These are phyloP conservation scores for Cornus suecica DNA, from an alignment of 148 eudicot genomes.

Conservation along the genomic window DNA sequence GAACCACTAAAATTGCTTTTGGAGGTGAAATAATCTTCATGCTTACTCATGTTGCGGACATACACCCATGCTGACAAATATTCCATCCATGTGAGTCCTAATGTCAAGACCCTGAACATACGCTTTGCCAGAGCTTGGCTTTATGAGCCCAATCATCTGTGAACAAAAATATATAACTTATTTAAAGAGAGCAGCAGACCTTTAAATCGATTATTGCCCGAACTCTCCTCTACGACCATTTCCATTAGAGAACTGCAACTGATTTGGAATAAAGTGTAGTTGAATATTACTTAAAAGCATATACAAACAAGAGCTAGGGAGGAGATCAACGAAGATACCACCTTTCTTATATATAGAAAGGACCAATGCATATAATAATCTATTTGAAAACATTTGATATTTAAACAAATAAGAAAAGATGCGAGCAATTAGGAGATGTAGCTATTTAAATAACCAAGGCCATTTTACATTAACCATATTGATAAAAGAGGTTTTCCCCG, in stretches of 20 bases:
- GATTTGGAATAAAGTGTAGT: neutral
- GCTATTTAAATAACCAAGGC: neutral
- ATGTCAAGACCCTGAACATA: slow-evolving; percentile 77
- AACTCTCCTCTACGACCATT: neutral
- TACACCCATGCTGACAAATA: slow-evolving; percentile 93
- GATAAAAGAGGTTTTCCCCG: slow-evolving; percentile 91
- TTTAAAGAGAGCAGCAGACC: neutral
- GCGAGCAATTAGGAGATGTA: neutral
- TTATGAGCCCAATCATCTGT: slow-evolving; percentile 91
- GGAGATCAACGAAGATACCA: neutral
- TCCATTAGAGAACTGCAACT: neutral
- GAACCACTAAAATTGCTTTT: neutral
- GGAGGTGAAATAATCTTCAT: neutral
- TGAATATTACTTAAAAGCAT: neutral
- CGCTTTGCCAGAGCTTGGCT: slow-evolving; percentile 85
- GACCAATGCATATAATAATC: neutral
- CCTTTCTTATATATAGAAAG: neutral
- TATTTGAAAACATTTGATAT: slow-evolving; percentile 1
- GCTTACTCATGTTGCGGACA: slow-evolving; percentile 97
- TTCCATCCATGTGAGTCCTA: slow-evolving; percentile 58
- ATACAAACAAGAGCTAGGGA: neutral
- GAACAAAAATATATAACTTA: neutral
- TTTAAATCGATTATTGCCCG: neutral
- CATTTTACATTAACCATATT: slow-evolving; percentile 65
- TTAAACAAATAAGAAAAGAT: neutral